A percentile compares a stretch with the other conserved stretches of the same genome.
These are phyloP conservation scores for Allium cepa DNA, from an alignment of 106 monocot genomes.

Conservation along the genomic window DNA sequence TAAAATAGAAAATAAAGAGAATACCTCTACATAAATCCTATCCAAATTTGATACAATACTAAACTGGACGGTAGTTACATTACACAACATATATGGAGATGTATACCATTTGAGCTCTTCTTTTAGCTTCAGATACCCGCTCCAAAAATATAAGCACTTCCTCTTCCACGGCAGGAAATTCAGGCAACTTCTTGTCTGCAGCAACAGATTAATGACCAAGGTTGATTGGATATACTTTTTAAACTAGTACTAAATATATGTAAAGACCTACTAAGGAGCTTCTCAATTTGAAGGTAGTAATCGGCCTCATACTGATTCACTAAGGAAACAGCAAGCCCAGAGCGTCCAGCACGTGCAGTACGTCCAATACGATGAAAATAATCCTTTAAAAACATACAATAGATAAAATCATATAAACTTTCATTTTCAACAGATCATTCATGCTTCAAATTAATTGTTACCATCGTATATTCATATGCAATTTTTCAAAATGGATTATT, in stretches of 20 bases:
- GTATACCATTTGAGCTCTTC: conserved; percentile 17
- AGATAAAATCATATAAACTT: conserved; percentile 81
- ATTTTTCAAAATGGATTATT: too few relatives aligned
- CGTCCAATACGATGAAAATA: conserved; percentile 90
- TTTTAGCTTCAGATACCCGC: too few relatives aligned
- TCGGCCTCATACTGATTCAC: conserved; percentile 24
- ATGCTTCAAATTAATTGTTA: background rate
- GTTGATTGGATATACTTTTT: too few relatives aligned
- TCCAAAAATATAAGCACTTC: background rate
- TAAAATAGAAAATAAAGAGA: too few relatives aligned
- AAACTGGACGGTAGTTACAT: conserved; percentile 51
- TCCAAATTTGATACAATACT: conserved; percentile 35
- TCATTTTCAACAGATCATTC: conserved; percentile 5
- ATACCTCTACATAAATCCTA: too few relatives aligned
- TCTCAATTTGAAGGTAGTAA: conserved; percentile 31
- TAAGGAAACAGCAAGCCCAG: conserved; percentile 72
- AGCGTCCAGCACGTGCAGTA: conserved; percentile 83
- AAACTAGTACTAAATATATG: background rate
- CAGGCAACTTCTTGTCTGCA: background rate
- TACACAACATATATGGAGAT: conserved; percentile 25
- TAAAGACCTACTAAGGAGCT: conserved; percentile 50
- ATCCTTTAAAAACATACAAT: conserved; percentile 30
- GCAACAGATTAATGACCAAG: background rate
- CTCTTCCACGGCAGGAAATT: conserved; percentile 27
- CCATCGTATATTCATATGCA: too few relatives aligned